Evolutionary conservation across 2,329 filamentous ascomycete species (phyloP), one percentile per base, ranked within the genome.

Genomic region (Fusarium ramigenum): DNA sequence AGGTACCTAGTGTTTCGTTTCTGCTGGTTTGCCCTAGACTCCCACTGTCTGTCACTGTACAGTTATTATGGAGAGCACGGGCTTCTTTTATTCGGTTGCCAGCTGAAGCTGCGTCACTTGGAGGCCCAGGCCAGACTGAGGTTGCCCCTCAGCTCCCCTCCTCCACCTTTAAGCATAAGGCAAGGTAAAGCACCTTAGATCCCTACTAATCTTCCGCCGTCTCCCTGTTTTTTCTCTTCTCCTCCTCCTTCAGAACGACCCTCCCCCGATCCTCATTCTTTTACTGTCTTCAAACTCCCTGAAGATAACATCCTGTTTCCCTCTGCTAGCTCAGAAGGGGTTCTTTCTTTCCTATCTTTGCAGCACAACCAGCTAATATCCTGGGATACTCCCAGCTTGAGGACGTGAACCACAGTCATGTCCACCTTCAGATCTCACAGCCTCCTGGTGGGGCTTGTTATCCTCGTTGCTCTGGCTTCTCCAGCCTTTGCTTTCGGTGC

Each of bases 401-500:
- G 64, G 71, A 64, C 61, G 61, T 69, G 69, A 66, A 65, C 56
- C 67, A 42, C 60, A 64, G 75, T 68, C 70, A 90, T 90, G 88
- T 81, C 85, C 75, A 81, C 82, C 70, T 78, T 85, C 73, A 87
- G 84, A 79, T 83, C 83, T 60, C 84, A 84, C 75, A 84, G 85
- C 78, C 81, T 89, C 77, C 78, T 90, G 69, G 79, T 90, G 81
- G 87, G 86, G 77, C 78, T 91, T 75, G 81, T 89, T 61, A 79
- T 94, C 74, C 84, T 96, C 75, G 85, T 95, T 76, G 84, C 89
- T 74, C 89, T 94, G 78, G 89, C 91, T 60, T 87, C 87, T 69
- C 93, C 93, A 23, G 89, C 90, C 40, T 86, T 92, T 75, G 94
- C 93, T 61, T 97, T 97, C 80, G 94, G 94, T 75, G 94, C 94